phyloP scores from a whole-genome alignment of 2,329 filamentous ascomycete genomes.

The Aspergillus intermedius region DNA sequence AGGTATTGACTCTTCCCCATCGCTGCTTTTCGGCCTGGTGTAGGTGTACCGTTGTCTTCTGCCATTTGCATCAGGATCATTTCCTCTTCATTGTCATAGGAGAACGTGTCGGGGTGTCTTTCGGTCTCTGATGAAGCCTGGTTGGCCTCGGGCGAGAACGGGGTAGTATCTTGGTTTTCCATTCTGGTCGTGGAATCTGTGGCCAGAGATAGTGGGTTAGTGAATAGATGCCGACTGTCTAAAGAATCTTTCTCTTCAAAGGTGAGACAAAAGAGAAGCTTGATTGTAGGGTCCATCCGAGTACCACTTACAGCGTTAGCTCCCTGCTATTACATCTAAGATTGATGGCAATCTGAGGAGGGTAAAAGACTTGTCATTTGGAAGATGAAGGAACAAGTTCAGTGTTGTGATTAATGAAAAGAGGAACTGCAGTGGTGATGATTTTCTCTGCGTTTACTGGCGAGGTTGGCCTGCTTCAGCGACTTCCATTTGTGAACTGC shows the following conservation, averaged over 20 bases:
- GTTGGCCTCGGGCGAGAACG: neutral
- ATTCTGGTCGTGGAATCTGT: neutral
- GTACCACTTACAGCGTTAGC: no score
- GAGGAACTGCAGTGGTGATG: no score
- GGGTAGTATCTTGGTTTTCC: neutral
- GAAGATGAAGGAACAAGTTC: no score
- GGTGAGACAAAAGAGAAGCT: neutral
- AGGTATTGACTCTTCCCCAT: conserved; percentile 11
- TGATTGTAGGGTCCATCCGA: neutral
- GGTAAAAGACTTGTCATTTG: no score
- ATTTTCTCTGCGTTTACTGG: neutral
- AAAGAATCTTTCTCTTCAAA: neutral
- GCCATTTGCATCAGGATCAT: conserved; percentile 14
- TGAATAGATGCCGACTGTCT: neutral
- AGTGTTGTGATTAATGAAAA: no score
- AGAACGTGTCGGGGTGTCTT: neutral
- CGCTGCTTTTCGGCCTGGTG: conserved; percentile 9
- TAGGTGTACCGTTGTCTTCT: conserved; percentile 9
- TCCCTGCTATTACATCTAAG: no score
- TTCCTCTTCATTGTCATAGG: conserved; percentile 13
- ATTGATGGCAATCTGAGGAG: no score
- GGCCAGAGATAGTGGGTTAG: neutral
- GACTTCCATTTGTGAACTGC: neutral
- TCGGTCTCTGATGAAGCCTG: neutral
- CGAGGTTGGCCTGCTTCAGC: neutral